Base-by-base conservation (phyloP, 495 filamentous ascomycete genomes). In the Aspergillus panamensis region DNA sequence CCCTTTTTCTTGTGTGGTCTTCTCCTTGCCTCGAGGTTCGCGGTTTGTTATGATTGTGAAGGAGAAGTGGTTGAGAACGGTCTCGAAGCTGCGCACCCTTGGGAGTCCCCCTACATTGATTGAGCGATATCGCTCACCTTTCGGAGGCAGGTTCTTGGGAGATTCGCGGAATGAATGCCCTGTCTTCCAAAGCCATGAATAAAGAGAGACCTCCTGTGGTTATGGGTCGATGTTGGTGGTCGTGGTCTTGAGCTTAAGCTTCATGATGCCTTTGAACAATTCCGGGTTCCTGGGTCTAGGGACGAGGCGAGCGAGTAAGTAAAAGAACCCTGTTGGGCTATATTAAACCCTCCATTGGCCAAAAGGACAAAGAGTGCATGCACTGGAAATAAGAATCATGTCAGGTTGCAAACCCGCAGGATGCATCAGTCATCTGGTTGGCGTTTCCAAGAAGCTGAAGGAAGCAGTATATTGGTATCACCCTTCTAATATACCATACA, bases 331-430 rank as follows among this genome's bases (percentile, higher is more conserved):
- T 45, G 42, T 20, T 17, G 10, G 42, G 16, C 31, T 31, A 30
- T 49, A 49, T 49, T 49, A 49, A 10, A n/a, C 8, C 3, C 17
- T n/a, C 10, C 5, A 51, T 33, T 16, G 5, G 4, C 21, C 42
- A 2, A 32, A 21, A 13, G 35, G n/a, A 40, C 54, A 32, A 40
- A 40, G 43, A 45, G 55, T 49, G 58, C 60, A 56, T 62, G 58
- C 53, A 49, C 57, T 60, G 40, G 44, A 62, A 64, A 55, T 63
- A 62, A 65, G 62, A 59, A 62, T 62, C 55, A 61, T 64, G 57
- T 61, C 62, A 63, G 55, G 59, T 50, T 39, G 64, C 54, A 60
- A 60, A 58, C 59, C 56, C 58, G 60, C 65, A 64, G 62, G 56
- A 54, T 59, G 65, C 57, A 60, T 32, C 49, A 51, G 60, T 62